These are phyloP conservation scores for Pythium periplocum DNA, from an alignment of 352 stramenopile genomes.

Conservation along the genomic window DNA sequence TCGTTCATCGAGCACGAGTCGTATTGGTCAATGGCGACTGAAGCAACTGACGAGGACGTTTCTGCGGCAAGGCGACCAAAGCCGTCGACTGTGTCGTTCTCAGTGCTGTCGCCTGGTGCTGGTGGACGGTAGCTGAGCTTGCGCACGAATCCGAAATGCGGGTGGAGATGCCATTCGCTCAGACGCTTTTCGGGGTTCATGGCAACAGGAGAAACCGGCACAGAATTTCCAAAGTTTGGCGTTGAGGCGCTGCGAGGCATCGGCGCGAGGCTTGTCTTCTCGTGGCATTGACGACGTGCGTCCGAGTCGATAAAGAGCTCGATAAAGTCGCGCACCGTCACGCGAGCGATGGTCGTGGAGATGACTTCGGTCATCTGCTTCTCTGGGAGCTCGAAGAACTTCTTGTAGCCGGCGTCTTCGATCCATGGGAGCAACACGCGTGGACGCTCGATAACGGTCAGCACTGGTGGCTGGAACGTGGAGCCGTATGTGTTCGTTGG, in stretches of 20 bases:
- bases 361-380: constrained; percentile 47
- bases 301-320: constrained; percentile 38
- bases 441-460: constrained; percentile 23
- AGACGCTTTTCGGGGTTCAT: constrained; percentile 6
- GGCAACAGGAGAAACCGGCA: neutral
- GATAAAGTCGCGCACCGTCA: constrained; percentile 33
- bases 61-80: too few species aligned
- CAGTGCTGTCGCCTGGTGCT: constrained; percentile 3
- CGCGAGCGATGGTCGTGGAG: constrained; percentile 33
- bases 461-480: constrained; percentile 38
- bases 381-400: constrained; percentile 44
- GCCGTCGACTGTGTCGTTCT: neutral
- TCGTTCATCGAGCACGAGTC: constrained; percentile 39
- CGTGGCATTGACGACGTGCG: constrained; percentile 18
- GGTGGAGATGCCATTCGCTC: constrained; percentile 47
- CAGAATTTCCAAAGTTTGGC: too few species aligned
- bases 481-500: constrained; percentile 20
- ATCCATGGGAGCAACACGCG: constrained; percentile 48
- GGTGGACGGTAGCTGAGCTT: constrained; percentile 44
- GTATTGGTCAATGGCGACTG: constrained; percentile 55
- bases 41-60: constrained; percentile 21
- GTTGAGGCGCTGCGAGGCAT: neutral
- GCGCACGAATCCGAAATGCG: constrained; percentile 44
- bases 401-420: constrained; percentile 21
- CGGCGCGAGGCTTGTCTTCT: constrained; percentile 16